Conservation (phyloP, 225 moss, liverwort and hornwort species). For the Polytrichum commune region DNA sequence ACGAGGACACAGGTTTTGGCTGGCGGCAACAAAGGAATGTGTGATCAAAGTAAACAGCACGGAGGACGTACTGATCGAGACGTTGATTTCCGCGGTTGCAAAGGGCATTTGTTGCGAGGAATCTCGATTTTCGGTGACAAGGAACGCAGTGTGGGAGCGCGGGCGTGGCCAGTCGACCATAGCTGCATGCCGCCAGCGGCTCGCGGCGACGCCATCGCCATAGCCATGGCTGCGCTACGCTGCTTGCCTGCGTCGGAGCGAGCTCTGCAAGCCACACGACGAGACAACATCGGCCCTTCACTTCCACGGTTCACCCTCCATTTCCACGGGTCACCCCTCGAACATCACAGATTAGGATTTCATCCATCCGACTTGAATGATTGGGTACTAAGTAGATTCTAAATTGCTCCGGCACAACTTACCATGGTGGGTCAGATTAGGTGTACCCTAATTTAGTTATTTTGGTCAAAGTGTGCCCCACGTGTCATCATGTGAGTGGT, state of each 20-base stretch:
- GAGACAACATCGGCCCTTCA: neutral
- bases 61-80: conserved; percentile 22
- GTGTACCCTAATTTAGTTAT: no score
- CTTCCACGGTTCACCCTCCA: no score
- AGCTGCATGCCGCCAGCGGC: conserved; percentile 20
- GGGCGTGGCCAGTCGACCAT: conserved; percentile 15
- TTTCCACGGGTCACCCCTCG: no score
- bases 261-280: no score
- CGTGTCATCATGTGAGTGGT: no score
- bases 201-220: conserved; percentile 26
- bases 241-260: no score
- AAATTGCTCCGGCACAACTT: no score
- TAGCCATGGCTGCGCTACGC: conserved; percentile 26
- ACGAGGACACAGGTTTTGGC: neutral
- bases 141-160: neutral
- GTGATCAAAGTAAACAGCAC: neutral
- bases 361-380: no score
- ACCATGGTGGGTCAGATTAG: no score
- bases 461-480: no score
- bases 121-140: neutral
- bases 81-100: conserved; percentile 4
- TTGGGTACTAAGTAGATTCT: no score
- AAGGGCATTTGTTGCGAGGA: conserved; percentile 6
- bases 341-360: no score
- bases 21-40: neutral